Percentiles rank a stretch among this genome's conserved stretches.
phyloP scores from a whole-genome alignment of 2,329 filamentous ascomycete species.

The Talaromyces marneffei region DNA sequence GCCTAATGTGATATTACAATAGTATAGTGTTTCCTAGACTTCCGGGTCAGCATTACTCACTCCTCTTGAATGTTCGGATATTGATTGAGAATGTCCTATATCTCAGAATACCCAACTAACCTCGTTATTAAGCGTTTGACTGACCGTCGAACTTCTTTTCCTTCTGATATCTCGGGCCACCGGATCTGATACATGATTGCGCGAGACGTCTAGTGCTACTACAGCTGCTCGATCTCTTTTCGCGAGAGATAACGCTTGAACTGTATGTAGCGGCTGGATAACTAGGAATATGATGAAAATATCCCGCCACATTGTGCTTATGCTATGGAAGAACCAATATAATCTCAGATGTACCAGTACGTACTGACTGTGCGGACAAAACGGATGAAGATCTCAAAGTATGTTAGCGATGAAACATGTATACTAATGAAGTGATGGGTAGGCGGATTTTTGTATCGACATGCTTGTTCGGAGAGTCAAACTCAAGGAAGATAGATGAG shows the following conservation, averaged over 20 bases:
- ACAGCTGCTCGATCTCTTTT: conserved; percentile 17
- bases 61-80: background rate
- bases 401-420: background rate
- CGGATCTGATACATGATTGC: conserved; percentile 14
- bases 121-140: conserved; percentile 50
- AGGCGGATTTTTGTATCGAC: background rate
- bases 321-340: background rate
- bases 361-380: background rate
- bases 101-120: conserved; percentile 22
- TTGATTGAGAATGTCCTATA: background rate
- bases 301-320: conserved; percentile 19
- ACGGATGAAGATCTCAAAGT: background rate
- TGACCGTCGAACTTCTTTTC: conserved; percentile 24
- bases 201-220: conserved; percentile 14
- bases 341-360: background rate
- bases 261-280: conserved; percentile 16
- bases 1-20: conserved; percentile 52
- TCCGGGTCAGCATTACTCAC: background rate
- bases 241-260: conserved; percentile 14
- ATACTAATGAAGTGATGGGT: background rate
- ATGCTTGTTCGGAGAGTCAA: background rate
- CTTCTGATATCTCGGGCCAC: conserved; percentile 15
- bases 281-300: conserved; percentile 17
- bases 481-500: background rate
- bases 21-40: conserved; percentile 50